phyloP scores from a whole-genome alignment of 148 eudicot species.

The Nepenthes mirabilis region DNA sequence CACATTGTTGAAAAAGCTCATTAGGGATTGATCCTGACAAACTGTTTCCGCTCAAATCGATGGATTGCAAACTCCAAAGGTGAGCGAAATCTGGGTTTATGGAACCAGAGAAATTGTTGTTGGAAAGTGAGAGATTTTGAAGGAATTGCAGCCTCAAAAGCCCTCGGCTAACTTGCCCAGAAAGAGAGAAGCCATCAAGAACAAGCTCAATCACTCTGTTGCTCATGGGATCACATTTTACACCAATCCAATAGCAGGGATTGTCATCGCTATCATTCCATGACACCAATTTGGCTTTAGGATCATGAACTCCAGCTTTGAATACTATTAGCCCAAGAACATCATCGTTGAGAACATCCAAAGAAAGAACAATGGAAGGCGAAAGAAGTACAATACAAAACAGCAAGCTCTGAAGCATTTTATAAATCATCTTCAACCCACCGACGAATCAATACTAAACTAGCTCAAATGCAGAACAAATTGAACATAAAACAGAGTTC shows the following conservation, averaged over 20 bases:
- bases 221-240: slow-evolving; percentile 40
- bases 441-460: not conserved
- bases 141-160: slow-evolving; percentile 41
- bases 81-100: slow-evolving; percentile 54
- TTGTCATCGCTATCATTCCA: slow-evolving; percentile 68
- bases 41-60: slow-evolving; percentile 55
- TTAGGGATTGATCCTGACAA: slow-evolving; percentile 55
- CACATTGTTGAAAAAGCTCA: slow-evolving; percentile 64
- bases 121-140: slow-evolving; percentile 35
- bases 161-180: slow-evolving; percentile 57
- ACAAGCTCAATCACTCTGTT: slow-evolving; percentile 45
- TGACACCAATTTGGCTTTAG: slow-evolving; percentile 38
- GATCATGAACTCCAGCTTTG: slow-evolving; percentile 63
- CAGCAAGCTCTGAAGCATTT: slow-evolving; percentile 15
- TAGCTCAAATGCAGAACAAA: slow-evolving; percentile 11
- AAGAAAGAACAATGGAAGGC: slow-evolving; percentile 12
- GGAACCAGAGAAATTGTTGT: slow-evolving; percentile 56
- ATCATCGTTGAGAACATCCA: slow-evolving; percentile 65
- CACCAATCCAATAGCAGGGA: slow-evolving; percentile 71
- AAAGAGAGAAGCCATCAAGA: slow-evolving; percentile 50
- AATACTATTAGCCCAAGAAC: slow-evolving; percentile 71
- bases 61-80: slow-evolving; percentile 27
- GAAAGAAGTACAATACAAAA: slow-evolving; percentile 7
- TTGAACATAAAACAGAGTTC: not conserved
- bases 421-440: slow-evolving; percentile 1